Conservation (phyloP, 1,139 yeast species). For the Wickerhamomyces sp. region DNA sequence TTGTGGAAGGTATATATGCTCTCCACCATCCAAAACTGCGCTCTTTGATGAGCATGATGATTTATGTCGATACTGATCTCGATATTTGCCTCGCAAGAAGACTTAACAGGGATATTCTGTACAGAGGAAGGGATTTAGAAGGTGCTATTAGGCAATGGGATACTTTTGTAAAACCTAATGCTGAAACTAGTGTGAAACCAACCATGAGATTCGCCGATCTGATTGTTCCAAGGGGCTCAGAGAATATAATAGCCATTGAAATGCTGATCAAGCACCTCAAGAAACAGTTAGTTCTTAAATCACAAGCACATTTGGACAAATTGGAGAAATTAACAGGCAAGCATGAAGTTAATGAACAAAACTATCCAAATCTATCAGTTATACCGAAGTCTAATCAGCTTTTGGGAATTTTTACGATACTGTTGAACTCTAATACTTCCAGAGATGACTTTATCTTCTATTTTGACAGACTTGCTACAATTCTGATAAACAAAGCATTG, state of each 20-base stretch:
- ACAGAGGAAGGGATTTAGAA: conserved; percentile 76
- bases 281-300: conserved; percentile 63
- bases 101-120: conserved; percentile 77
- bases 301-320: conserved; percentile 58
- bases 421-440: conserved; percentile 50
- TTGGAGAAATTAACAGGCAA: conserved; percentile 48
- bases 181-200: conserved; percentile 69
- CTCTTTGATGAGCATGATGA: conserved; percentile 77
- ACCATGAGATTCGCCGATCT: conserved; percentile 81
- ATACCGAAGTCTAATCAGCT: conserved; percentile 66
- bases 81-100: conserved; percentile 90
- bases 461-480: conserved; percentile 73
- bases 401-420: conserved; percentile 64
- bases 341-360: conserved; percentile 21
- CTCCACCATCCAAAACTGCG: conserved; percentile 66
- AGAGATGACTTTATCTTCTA: conserved; percentile 81
- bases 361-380: conserved; percentile 23
- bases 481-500: conserved; percentile 64
- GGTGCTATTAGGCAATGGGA: conserved; percentile 92
- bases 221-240: conserved; percentile 84
- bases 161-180: conserved; percentile 85
- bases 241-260: conserved; percentile 73
- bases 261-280: conserved; percentile 76
- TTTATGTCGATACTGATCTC: conserved; percentile 90
- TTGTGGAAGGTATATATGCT: conserved; percentile 89